Evolutionary conservation across 805 yeast genomes (phyloP).

Genomic region (Priceomyces carsonii): DNA sequence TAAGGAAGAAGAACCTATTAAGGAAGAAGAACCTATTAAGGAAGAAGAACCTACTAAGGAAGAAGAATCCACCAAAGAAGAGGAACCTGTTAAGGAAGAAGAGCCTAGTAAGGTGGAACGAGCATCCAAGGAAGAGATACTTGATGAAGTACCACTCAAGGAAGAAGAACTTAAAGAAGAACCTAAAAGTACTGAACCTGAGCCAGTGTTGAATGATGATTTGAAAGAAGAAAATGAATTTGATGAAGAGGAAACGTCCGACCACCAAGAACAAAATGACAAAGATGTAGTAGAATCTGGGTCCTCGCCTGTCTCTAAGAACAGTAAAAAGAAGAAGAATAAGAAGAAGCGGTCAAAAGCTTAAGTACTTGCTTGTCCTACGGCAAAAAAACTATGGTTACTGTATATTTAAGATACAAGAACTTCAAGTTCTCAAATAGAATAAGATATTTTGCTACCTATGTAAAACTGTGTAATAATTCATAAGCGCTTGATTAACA

Average conservation of each 20-base stretch:
- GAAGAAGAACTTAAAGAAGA: background rate
- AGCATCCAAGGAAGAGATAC: too few species aligned
- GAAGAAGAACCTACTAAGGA: too few species aligned
- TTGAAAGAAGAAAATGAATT: background rate
- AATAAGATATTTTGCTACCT: too few species aligned
- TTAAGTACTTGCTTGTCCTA: background rate
- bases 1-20: too few species aligned
- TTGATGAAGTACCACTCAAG: too few species aligned
- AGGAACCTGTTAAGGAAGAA: too few species aligned
- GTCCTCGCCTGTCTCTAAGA: background rate
- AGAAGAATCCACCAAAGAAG: too few species aligned
- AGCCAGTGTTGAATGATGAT: background rate
- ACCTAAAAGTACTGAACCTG: slow-evolving; percentile 1
- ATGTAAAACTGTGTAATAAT: too few species aligned
- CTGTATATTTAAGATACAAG: slow-evolving; percentile 1
- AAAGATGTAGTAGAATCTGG: background rate
- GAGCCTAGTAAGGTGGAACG: too few species aligned
- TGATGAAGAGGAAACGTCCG: background rate
- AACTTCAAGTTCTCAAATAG: too few species aligned
- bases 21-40: too few species aligned
- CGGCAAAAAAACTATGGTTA: background rate
- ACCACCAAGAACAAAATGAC: background rate
- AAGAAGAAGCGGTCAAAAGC: slow-evolving; percentile 14
- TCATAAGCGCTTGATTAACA: too few species aligned
- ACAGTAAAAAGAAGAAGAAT: slow-evolving; percentile 15